Evolutionary conservation across 2,329 filamentous ascomycete genomes (phyloP), one percentile per base, ranked within the genome.

Genomic region (Talaromyces sp.): DNA sequence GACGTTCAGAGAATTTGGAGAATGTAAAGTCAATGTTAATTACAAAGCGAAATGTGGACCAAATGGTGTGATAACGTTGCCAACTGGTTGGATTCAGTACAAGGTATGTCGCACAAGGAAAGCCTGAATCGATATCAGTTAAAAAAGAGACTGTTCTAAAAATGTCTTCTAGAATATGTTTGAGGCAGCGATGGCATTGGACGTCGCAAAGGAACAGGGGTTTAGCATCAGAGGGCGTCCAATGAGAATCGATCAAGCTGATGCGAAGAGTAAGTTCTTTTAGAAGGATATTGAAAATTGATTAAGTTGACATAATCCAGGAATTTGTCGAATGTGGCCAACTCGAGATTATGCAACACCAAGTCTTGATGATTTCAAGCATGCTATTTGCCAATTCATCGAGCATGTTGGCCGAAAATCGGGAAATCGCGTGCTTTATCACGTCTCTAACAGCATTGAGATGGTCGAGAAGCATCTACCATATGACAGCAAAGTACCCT

Each of bases 81-180:
- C 61, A 14, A 63, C 61, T 24, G 61, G 61, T 19, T 63, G 61
- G 61, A 37, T 63, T 37, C 61, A 57, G 27, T 63, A 47, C 41
- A 27, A 19, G 60, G 60, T 62, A 41, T 43, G 45, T n/a, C 37
- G 16, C 22, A 1, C n/a, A 19, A 31, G 6, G 6, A 31, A 2
- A 31, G 2, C 16, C 8, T 37, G 39, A 10, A 3, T 39, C 9
- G 14, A 31, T 24, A 33, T 7, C n/a, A 19, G 11, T 11, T 2
- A 13, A 37, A 35, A 22, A 27, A 3, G 6, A 8, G 4, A 13
- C 11, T 35, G n/a, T 54, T 27, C 35, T 62, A 19, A 62, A 13
- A 54, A n/a, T 33, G 3, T 14, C 13, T 14, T 52, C 31, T 31
- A 62, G 48, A 57, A n/a, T 43, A 14, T 63, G 22, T 45, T 63